These are phyloP conservation scores for Anisogramma anomala DNA, from an alignment of 2,329 filamentous ascomycete species.

Conservation along the genomic window DNA sequence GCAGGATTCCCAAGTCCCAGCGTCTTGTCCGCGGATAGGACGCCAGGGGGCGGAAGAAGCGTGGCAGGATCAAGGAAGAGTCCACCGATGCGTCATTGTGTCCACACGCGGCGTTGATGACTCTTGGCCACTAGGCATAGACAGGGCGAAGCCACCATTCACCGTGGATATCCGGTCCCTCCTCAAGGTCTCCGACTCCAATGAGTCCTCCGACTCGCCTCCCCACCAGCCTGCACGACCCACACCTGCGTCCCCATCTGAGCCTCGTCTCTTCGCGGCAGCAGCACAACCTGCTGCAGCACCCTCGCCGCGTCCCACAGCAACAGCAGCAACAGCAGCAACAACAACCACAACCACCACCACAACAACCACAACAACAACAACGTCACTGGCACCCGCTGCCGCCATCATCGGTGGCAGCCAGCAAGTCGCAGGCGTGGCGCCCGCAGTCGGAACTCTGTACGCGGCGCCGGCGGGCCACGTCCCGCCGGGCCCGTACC, in stretches of 20 bases:
- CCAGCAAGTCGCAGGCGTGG: slow-evolving; percentile 11
- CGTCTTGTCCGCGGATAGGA: too few relatives aligned
- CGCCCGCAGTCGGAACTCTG: slow-evolving; percentile 10
- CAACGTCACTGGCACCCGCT: slow-evolving; percentile 10
- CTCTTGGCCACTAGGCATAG: slow-evolving; percentile 23
- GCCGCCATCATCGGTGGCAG: slow-evolving; percentile 9
- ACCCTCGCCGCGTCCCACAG: background rate
- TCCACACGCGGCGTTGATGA: slow-evolving; percentile 22
- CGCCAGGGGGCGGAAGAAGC: too few relatives aligned
- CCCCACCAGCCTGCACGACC: slow-evolving; percentile 22
- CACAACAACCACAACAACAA: slow-evolving; percentile 7
- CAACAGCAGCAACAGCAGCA: slow-evolving; percentile 7
- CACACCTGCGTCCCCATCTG: slow-evolving; percentile 27
- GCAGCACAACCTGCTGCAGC: too few relatives aligned
- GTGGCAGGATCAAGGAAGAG: too few relatives aligned
- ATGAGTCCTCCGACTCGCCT: slow-evolving; percentile 51
- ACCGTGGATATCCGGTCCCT: slow-evolving; percentile 93
- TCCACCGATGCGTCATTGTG: too few relatives aligned
- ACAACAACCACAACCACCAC: slow-evolving; percentile 9
- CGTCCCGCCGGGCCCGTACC: slow-evolving; percentile 8
- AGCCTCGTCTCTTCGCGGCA: slow-evolving; percentile 13
- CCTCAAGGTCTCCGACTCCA: slow-evolving; percentile 63
- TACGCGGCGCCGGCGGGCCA: slow-evolving; percentile 12
- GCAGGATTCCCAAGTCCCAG: slow-evolving; percentile 2
- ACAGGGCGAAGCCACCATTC: slow-evolving; percentile 37